Base-by-base conservation (phyloP, 306 rosid species). In the Cucumis hystrix region DNA sequence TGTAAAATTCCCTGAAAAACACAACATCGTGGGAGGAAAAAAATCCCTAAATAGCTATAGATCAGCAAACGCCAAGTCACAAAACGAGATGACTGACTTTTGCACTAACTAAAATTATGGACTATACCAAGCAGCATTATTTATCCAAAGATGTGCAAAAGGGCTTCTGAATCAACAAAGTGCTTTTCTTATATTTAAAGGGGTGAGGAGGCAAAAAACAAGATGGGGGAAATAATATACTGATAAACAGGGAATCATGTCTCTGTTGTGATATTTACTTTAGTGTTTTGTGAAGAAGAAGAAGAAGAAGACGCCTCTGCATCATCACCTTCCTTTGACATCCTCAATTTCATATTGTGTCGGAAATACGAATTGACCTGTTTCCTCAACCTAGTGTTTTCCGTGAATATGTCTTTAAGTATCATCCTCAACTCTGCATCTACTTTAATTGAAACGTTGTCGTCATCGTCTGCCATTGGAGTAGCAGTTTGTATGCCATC, bases 301-400 rank as follows among this genome's bases (percentile, higher is more conserved):
- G 86, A 33, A 33, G 86, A 33, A 33, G 37, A 69, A 66, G 83
- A 79, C 77, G 87, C 77, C 43, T 57, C 77, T 23, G n/a, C 75
- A 80, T 49, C 87, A 18, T 79, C 87, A 18, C 78, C 89, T 64
- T 79, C 84, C 77, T 66, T 82, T 76, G 85, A 79, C 79, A 49
- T n/a, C 71, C 83, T 88, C 83, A 71, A 56, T 84, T 78, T 85
- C 80, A 84, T 85, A 78, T 90, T 81, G 54, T 60, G 82, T 64
- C 84, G 84, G 59, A 88, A 56, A 51, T 87, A 41, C 25, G 77
- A 71, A 76, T 86, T 94, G 66, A 93, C 87, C 93, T 87, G 92
- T 87, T 89, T 94, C 86, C 97, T 88, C 88, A 94, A 83, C 83
- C 89, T 88, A 57, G 88, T 91, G 69, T 88, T 90, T 66, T 94